Evolutionary conservation across 148 eudicot genomes (phyloP).

Genomic region (Persicaria maculosa): DNA sequence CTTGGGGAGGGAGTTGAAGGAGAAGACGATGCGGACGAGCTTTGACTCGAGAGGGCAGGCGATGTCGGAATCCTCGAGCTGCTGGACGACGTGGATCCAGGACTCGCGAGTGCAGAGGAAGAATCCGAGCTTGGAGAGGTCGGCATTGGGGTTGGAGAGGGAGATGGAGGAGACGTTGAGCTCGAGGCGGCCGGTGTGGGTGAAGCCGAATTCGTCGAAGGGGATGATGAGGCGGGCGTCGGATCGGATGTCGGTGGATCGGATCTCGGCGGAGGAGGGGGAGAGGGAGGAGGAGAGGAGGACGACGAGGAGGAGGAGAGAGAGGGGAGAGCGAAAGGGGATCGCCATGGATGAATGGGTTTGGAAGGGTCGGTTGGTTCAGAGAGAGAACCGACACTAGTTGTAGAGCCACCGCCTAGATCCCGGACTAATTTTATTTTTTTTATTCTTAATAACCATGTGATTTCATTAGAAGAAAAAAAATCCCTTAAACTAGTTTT

Average conservation of each 20-base stretch:
- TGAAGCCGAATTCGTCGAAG: slow-evolving; percentile 54
- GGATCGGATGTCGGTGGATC: slow-evolving; percentile 35
- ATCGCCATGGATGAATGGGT: slow-evolving; percentile 21
- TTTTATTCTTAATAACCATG: neutral
- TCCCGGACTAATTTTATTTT: neutral
- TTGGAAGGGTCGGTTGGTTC: neutral
- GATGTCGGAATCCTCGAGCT: slow-evolving; percentile 24
- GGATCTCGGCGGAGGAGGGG: slow-evolving; percentile 50
- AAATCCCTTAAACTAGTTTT: too few relatives aligned
- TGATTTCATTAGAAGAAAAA: too few relatives aligned
- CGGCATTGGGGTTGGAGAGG: slow-evolving; percentile 19
- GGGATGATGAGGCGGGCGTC: slow-evolving; percentile 41
- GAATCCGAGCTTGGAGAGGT: slow-evolving; percentile 44
- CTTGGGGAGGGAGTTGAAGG: slow-evolving; percentile 28
- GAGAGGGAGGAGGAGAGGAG: slow-evolving; percentile 17
- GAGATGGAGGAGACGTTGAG: slow-evolving; percentile 38
- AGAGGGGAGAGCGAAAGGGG: slow-evolving; percentile 6
- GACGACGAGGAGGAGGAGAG: slow-evolving; percentile 6
- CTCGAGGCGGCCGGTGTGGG: slow-evolving; percentile 38
- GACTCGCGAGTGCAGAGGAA: slow-evolving; percentile 47
- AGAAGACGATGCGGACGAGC: slow-evolving; percentile 26
- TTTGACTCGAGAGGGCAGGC: slow-evolving; percentile 34
- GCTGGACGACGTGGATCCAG: slow-evolving; percentile 41
- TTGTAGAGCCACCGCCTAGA: neutral
- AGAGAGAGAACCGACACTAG: slow-evolving; percentile 4